Evolutionary conservation across 768 basidiomycete species (phyloP), one percentile per base, ranked within the genome.

Genomic region (Ephemerocybe angulata): DNA sequence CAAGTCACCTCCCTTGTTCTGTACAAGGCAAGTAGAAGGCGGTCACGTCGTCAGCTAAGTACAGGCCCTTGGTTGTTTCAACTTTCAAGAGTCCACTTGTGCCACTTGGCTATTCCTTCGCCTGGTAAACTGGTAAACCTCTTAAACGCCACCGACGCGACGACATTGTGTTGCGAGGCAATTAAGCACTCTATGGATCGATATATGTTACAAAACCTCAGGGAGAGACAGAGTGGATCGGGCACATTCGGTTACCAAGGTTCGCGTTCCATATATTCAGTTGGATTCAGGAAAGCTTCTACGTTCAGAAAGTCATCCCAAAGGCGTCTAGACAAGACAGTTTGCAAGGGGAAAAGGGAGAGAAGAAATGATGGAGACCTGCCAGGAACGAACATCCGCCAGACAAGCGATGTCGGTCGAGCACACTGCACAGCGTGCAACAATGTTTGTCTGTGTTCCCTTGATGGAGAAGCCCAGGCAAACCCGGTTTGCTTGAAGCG

Each of bases 321-420:
- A 12, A 28, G 31, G 11, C 48, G 10, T 6, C 19, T 13, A 33
- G 48, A 37, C 10, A 1, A 29, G 17, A 13, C 5, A 41, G 11
- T 22, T 31, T 47, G n/a, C n/a, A n/a, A 29, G 46, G 25, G 28
- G 48, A 47, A 47, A 28, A 35, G 22, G 31, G 28, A 12, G n/a
- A 24, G n/a, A 35, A 25, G 35, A 27, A 41, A 25, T 40, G 10
- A 35, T 48, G 35, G 42, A 40, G 47, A 38, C 41, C 35, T 33
- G 3, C 47, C 54, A 55, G 54, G 54, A 55, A 55, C 54, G 25
- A 55, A 55, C 54, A 43, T 15, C 24, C 30, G 4, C 24, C 19
- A 19, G 13, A 53, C 28, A 25, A 43, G 11, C 27, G 22, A 48
- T n/a, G n/a, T n/a, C n/a, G n/a, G n/a, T n/a, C n/a, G n/a, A n/a